Evolutionary conservation across 192 early-diverging fungal genomes (phyloP), one percentile per base, ranked within the genome.

Genomic region (Dissophora globulifera): DNA sequence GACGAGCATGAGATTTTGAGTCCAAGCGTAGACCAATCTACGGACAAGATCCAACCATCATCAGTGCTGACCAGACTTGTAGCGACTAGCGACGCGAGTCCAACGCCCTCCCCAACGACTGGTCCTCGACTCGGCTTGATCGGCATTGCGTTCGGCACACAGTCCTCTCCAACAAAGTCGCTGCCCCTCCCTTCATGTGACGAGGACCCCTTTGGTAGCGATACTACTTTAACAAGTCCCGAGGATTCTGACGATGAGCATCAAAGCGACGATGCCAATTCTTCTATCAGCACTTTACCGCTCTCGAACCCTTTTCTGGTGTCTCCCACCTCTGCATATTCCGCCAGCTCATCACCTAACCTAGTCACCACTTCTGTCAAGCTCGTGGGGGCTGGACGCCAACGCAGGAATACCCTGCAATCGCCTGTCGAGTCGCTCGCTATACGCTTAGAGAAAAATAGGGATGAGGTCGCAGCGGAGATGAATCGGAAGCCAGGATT

Each of bases 181-280:
- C 20, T 45, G 26, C 20, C 35, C 17, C 30, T 27, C 38, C 59
- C 48, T 27, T 41, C 65, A 1, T 16, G 16, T 20, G 71, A 69
- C 13, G 50, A 64, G 25, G 71, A 75, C 17, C 55, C 51, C 20
- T 75, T 75, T 53, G 71, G 71, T 13, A 75, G 71, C 23, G 71
- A 75, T 22, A 58, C 71, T 3, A 75, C 71, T 10, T 30, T 75
- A 25, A 75, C 71, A 13, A 66, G 62, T 30, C 62, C 62, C 26
- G 62, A 65, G 20, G 71, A 75, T 19, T 66, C 71, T 22, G 71
- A 75, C 2, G 71, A 75, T 15, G 62, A 65, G 15, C 23, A 11
- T 30, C 43, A 30, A 1, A 50, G 22, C 31, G 32, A 57, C 38
- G 27, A 31, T 6, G 43, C 3, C 1, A 19, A 42, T 20, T 25